A percentile compares a stretch with the other conserved stretches of the same genome.
Evolutionary conservation across 2,329 filamentous ascomycete species (phyloP).

Genomic region (Colletotrichum godetiae): DNA sequence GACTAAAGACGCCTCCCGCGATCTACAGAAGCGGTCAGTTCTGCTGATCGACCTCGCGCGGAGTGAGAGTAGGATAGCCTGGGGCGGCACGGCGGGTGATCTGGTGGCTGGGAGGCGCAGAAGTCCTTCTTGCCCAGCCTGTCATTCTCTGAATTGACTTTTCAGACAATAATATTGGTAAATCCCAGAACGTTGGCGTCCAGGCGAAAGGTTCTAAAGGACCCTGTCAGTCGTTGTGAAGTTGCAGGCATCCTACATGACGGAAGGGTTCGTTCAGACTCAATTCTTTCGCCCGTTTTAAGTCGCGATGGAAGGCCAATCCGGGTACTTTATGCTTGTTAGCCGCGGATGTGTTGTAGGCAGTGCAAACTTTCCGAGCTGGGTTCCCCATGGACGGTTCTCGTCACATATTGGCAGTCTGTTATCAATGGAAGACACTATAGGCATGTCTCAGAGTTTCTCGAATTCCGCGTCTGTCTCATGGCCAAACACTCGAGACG

Average conservation of each 20-base stretch:
- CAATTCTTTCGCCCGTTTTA: background rate
- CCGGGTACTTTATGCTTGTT: background rate
- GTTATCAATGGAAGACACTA: background rate
- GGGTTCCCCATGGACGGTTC: background rate
- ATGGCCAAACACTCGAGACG: background rate
- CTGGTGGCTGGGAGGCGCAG: background rate
- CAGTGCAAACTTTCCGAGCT: background rate
- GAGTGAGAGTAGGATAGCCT: background rate
- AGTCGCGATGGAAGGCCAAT: background rate
- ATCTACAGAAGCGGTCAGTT: slow-evolving; percentile 22
- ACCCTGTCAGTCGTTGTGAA: background rate
- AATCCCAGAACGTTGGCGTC: background rate
- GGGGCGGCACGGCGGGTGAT: background rate
- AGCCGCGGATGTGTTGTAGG: background rate
- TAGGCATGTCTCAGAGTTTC: background rate
- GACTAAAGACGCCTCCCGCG: background rate
- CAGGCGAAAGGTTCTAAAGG: background rate
- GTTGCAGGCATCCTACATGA: background rate
- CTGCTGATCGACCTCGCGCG: slow-evolving; percentile 7
- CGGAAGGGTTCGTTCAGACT: background rate
- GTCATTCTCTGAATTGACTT: slow-evolving; percentile 24
- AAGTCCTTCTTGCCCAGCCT: background rate
- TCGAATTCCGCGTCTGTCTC: slow-evolving; percentile 2
- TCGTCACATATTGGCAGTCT: background rate
- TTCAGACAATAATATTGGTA: background rate